phyloP scores from a whole-genome alignment of 176 grass and related monocot genomes.

The Secale cereale region DNA sequence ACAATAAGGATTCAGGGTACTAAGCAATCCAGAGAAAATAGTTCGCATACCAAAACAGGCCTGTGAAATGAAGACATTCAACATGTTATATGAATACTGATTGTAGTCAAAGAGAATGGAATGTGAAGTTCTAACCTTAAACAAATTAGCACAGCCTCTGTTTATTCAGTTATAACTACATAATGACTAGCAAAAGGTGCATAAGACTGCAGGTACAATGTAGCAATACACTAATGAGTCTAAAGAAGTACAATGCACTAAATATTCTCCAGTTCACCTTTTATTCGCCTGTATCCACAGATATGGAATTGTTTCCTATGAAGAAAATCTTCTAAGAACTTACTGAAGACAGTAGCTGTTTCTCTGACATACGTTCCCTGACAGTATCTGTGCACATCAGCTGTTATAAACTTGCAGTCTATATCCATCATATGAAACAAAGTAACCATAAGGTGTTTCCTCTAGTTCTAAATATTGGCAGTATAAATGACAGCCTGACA shows the following conservation, averaged over 20 bases:
- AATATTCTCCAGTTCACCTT: background rate
- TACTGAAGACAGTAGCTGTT: background rate
- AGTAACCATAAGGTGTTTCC: background rate
- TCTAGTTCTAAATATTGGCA: background rate
- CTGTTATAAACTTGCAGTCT: conserved; percentile 5
- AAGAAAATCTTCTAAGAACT: background rate
- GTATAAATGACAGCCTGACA: background rate
- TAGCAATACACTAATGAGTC: background rate
- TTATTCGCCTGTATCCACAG: conserved; percentile 6
- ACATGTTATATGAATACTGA: background rate
- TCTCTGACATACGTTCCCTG: background rate
- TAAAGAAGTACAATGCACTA: background rate
- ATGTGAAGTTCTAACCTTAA: background rate
- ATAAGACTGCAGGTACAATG: background rate
- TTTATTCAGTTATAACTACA: background rate
- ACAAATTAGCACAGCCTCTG: background rate
- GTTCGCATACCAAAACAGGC: background rate
- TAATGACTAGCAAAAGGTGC: background rate
- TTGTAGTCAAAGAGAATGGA: background rate
- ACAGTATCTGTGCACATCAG: background rate
- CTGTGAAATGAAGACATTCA: background rate
- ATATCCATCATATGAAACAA: background rate
- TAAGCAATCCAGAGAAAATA: background rate
- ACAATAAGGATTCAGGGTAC: background rate
- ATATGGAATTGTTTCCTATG: background rate